Evolutionary conservation across 164 flowering plant genomes (phyloP), one percentile per base, ranked within the genome.

Genomic region (Nymphaea thermarum): DNA sequence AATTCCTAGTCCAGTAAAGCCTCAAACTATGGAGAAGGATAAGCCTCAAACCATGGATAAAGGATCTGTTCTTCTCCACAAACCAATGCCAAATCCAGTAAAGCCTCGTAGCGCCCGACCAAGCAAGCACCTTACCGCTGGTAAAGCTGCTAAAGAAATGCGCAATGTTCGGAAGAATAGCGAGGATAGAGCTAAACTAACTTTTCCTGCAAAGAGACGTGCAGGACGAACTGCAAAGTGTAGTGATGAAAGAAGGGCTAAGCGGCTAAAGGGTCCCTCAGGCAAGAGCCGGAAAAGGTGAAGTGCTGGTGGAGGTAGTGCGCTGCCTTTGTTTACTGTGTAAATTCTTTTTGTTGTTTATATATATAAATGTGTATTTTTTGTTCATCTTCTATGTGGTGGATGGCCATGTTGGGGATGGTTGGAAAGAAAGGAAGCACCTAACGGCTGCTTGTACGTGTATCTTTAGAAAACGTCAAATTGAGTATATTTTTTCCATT

Each of bases 1-100:
- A 15, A 51, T 51, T 8, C 14, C 64, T 41, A 69, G 63, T 68
- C 82, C 86, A 1, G 84, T 71, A 14, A 90, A 80, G 74, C 86
- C 91, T 2, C 63, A 85, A 10, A 85, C 82, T 43, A 69, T 15
- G 8, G 12, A 15, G 57, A 10, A 51, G 57, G 14, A 15, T 10
- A 51, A 51, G 57, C 57, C 8, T 51, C 10, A 51, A 15, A 15
- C 57, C 57, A 51, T 5, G 36, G 36, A 25, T 25, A 25, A 0
- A 1, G 36, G 36, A 25, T 25, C 36, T 25, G 36, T 25, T 25
- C 36, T 25, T 25, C 36, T 25, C 36, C 1, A 25, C 36, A 25
- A 25, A 25, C 36, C 36, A 25, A 25, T 25, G 36, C 36, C 36
- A 25, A 25, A 25, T 25, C 36, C 36, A 25, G 36, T 25, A 25